Conservation (phyloP, 345 rosid species). For the Durio zibethinus region DNA sequence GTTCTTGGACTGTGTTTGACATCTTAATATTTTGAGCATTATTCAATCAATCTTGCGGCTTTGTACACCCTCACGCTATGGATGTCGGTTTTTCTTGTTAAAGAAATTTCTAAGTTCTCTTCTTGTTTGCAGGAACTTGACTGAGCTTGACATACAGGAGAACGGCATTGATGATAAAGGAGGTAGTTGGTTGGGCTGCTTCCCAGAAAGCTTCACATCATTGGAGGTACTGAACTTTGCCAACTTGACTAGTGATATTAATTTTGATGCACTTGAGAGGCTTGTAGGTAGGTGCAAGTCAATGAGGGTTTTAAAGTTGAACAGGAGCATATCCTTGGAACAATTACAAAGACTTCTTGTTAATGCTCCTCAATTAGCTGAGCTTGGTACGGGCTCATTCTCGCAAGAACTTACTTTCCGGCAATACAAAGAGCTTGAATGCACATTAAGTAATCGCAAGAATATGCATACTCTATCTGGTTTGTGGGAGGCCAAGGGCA, state of each 20-base stretch:
- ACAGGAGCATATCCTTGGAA: conserved; percentile 42
- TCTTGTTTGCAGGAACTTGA: conserved; percentile 51
- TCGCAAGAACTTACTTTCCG: conserved; percentile 35
- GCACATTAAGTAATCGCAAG: conserved; percentile 45
- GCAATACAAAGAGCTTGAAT: conserved; percentile 38
- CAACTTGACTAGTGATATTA: conserved; percentile 41
- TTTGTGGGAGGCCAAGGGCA: conserved; percentile 46
- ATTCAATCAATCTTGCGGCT: not conserved
- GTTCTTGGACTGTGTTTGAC: not conserved
- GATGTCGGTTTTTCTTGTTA: not conserved
- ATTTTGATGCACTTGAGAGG: conserved; percentile 57
- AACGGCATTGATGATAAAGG: conserved; percentile 55
- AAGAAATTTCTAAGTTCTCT: conserved; percentile 3
- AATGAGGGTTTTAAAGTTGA: conserved; percentile 53
- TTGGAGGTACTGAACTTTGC: conserved; percentile 61
- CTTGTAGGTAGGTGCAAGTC: conserved; percentile 56
- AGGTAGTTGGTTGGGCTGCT: conserved; percentile 61
- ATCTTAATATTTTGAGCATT: not conserved
- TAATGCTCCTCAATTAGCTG: conserved; percentile 45
- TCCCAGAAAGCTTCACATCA: conserved; percentile 53
- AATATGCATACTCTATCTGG: conserved; percentile 53
- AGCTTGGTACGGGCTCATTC: conserved; percentile 68
- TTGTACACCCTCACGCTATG: not conserved
- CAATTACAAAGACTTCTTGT: conserved; percentile 50
- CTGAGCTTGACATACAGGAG: conserved; percentile 65